Evolutionary conservation across 345 rosid genomes (phyloP), one percentile per base, ranked within the genome.

Genomic region (Anacardium occidentale): DNA sequence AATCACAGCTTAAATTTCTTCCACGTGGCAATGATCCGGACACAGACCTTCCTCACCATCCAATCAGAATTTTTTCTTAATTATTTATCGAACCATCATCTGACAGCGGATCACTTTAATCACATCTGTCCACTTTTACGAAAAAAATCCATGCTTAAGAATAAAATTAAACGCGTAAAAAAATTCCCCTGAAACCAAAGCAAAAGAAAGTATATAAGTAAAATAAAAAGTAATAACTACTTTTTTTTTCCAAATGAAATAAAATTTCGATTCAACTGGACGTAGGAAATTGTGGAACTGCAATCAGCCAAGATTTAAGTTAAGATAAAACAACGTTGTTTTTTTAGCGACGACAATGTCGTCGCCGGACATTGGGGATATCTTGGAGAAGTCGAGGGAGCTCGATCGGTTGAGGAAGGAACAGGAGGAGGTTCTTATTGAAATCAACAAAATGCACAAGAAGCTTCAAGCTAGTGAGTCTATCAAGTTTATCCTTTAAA

Each of bases 361-460:
- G 69, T 76, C 91, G 34, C 82, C 88, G 80, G 94, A 87, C 75
- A 76, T 92, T 62, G 66, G 79, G 55, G 90, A 81, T 67, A 91
- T 95, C 29, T 70, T 91, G 79, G 97, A 92, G 0, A 85, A 83
- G 78, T 85, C 98, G 34, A 88, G 82, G 81, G 90, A 91, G 79
- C 92, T 94, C 50, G 98, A 94, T 86, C 93, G 94, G 75, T 69
- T 93, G 69, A 86, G 90, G 91, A 93, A 84, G 80, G 89, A 82
- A 2, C 94, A 87, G 58, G 94, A 91, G 54, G 90, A 81, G 0
- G 88, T 91, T 24, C 85, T 93, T 10, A 17, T 22, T 9, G 97
- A 91, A 50, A 93, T 93, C 85, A 89, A 93, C 84, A 93, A 93
- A 85, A 74, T 92, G 85, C 98, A 92, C 64, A 92, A 85, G 79